Conservation (phyloP, 345 rosid genomes). For the Lepidium aucheri region DNA sequence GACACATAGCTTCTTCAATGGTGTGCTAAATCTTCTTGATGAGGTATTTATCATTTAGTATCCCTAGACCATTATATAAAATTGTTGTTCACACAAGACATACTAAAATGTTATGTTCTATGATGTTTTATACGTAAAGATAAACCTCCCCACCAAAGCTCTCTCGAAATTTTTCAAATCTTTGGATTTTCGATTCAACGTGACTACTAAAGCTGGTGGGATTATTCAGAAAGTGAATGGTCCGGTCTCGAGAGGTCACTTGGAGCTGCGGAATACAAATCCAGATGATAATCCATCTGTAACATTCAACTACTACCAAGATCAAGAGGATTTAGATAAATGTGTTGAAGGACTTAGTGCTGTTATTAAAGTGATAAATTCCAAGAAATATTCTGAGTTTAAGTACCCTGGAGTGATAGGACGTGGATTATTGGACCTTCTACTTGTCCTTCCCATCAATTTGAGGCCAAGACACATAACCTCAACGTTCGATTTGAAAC, state of each 20-base stretch:
- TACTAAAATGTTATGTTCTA: neutral
- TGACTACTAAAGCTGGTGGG: constrained; percentile 30
- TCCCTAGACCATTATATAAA: neutral
- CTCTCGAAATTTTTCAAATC: constrained; percentile 22
- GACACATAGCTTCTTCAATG: constrained; percentile 27
- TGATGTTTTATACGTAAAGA: neutral
- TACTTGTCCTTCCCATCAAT: constrained; percentile 45
- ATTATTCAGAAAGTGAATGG: constrained; percentile 38
- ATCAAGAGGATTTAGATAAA: constrained; percentile 44
- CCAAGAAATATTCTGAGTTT: constrained; percentile 36
- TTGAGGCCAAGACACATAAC: constrained; percentile 41
- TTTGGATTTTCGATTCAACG: constrained; percentile 16
- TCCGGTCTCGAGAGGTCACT: constrained; percentile 45
- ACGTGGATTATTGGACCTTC: constrained; percentile 32
- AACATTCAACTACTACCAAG: constrained; percentile 58
- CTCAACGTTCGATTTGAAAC: constrained; percentile 40
- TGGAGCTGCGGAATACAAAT: constrained; percentile 33
- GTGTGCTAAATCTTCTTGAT: constrained; percentile 18
- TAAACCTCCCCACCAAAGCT: neutral
- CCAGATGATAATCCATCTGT: constrained; percentile 45
- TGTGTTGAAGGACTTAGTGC: constrained; percentile 53
- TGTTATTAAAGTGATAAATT: constrained; percentile 37
- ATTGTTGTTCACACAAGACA: neutral
- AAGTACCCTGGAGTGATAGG: constrained; percentile 30
- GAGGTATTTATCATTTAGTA: constrained; percentile 26